Base-by-base conservation (phyloP, 139 green algal species). In the Chlamydomonas urium region DNA sequence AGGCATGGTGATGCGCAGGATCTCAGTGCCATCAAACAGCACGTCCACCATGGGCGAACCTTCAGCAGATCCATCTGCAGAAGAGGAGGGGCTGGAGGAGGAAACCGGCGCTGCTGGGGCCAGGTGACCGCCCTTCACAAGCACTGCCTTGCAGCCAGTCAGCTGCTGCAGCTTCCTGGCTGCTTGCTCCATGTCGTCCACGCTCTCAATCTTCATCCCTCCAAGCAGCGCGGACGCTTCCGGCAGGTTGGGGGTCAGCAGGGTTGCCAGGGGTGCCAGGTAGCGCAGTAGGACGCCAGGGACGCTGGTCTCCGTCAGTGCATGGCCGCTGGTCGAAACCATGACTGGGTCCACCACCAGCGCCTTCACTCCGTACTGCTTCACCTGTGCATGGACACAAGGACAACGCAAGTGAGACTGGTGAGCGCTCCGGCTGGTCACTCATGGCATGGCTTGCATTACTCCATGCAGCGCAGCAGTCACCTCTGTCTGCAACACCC, bases 271-370 rank as follows among this genome's bases (percentile, higher is more conserved):
- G 0, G 93, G 93, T 17, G 97, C 72, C 47, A 99, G 82, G 35
- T 82, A 37, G 19, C 69, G 2, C 32, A 81, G 69, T 28, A 96
- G 65, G 0, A 83, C 88, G 2, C 70, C 53, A 2, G 75, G 83
- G 6, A 92, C 88, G n/a, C 83, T 78, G 37, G 66, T 53, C 2
- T 72, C 79, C 23, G 87, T 85, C 47, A 98, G 86, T 0, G 69
- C 35, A 48, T 95, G 82, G 6, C 94, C 94, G 60, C 81, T 93
- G 68, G 92, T 98, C 10, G 92, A 87, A 0, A 98, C 84, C 74
- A 98, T 79, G 26, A 98, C 94, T 4, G 94, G 94, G 79, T 98
- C 94, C 6, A 98, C 87, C 38, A 98, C 93, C 77, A 98, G 57
- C 24, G 34, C 65, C 5, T 58, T 47, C 6, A 82, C 38, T 42